A percentile compares a stretch with the other conserved stretches of the same genome.
Evolutionary conservation across 169 alveolate genomes (phyloP).

Genomic region (Plasmodium falciparum): DNA sequence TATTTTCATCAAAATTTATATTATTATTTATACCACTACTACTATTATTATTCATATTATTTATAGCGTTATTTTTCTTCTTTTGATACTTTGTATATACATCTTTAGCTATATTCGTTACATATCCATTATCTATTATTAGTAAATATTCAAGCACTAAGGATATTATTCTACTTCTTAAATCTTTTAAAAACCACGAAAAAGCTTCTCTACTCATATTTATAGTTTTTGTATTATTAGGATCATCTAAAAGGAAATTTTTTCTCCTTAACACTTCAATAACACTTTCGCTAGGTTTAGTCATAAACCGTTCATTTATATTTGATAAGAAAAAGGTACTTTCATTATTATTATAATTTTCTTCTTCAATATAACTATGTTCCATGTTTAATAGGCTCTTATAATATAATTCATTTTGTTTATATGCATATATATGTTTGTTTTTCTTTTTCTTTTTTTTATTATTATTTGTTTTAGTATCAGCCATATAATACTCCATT

Average conservation of each 20-base stretch:
- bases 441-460: constrained; percentile 32
- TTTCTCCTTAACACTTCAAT: constrained; percentile 46
- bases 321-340: constrained; percentile 38
- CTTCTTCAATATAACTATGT: constrained; percentile 63
- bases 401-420: constrained; percentile 70
- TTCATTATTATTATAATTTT: constrained; percentile 65
- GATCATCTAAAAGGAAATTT: constrained; percentile 68
- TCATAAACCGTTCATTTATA: constrained; percentile 17
- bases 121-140: constrained; percentile 81
- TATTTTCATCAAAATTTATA: not conserved
- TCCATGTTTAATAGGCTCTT: constrained; percentile 41
- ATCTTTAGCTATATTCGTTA: constrained; percentile 73
- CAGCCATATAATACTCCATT: constrained; percentile 7
- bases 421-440: constrained; percentile 65
- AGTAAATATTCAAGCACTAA: constrained; percentile 82
- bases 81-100: constrained; percentile 19
- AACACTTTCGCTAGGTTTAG: constrained; percentile 50
- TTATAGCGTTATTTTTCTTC: constrained; percentile 1
- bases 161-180: constrained; percentile 84
- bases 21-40: not conserved
- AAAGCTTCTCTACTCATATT: constrained; percentile 88
- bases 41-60: not conserved
- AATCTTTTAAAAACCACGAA: constrained; percentile 88
- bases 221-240: constrained; percentile 66
- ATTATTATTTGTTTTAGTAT: too few relatives aligned